These are phyloP conservation scores for Amanita muscaria DNA, from an alignment of 768 basidiomycete species.

Conservation along the genomic window DNA sequence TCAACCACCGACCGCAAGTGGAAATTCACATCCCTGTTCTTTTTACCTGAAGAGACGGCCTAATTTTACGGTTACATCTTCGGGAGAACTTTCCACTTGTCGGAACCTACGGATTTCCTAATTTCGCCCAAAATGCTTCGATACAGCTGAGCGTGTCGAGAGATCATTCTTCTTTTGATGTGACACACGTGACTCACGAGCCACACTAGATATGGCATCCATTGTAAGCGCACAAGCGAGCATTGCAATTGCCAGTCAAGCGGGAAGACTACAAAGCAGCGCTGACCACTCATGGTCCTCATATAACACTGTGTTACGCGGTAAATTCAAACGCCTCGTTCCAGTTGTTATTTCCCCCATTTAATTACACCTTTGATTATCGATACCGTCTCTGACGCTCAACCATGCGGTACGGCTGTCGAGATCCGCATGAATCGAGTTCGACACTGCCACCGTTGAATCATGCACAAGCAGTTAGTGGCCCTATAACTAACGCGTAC, in stretches of 20 bases:
- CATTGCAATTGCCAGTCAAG: no score
- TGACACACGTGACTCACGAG: no score
- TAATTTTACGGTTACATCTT: slow-evolving; percentile 16
- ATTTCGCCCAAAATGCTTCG: slow-evolving; percentile 48
- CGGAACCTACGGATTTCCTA: slow-evolving; percentile 36
- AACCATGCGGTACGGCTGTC: slow-evolving; percentile 4
- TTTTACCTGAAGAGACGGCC: slow-evolving; percentile 24
- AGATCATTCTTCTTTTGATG: slow-evolving; percentile 17
- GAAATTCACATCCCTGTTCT: slow-evolving; percentile 33
- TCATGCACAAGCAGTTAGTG: background rate
- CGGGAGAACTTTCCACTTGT: background rate
- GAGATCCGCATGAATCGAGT: background rate
- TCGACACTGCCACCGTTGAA: background rate
- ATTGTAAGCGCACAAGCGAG: no score
- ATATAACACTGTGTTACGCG: no score
- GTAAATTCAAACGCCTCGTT: no score
- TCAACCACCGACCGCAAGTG: slow-evolving; percentile 51
- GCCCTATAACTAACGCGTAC: no score
- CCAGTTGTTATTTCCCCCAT: background rate
- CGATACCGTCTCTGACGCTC: background rate
- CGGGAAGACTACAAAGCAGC: slow-evolving; percentile 1
- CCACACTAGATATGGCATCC: no score
- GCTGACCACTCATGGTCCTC: no score
- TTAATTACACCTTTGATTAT: background rate
- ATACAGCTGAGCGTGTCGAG: slow-evolving; percentile 31